Base-by-base conservation (phyloP, 768 basidiomycete genomes). In the Omphalotus guepiniiformis region DNA sequence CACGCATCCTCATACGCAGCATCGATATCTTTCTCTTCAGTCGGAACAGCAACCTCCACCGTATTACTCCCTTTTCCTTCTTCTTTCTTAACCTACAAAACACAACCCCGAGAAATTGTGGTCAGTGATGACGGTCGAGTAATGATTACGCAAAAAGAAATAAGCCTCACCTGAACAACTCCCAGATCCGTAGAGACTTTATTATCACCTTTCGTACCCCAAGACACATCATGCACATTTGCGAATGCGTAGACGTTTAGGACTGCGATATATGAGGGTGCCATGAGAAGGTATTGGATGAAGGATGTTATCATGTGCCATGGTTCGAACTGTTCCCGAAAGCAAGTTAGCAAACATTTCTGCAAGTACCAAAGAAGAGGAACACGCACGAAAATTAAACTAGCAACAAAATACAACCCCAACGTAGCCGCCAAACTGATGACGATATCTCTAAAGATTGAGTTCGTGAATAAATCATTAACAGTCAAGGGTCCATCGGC, bases 251-350 rank as follows among this genome's bases (percentile, higher is more conserved):
- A 93, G 53, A 95, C 92, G 62, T 95, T 95, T 45, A 98, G 75
- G 11, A 98, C 89, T 46, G 85, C 80, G 60, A 95, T 95, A 58
- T 94, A 97, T 0, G 92, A 92, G 2, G 95, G 95, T 0, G 93
- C 89, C 74, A 97, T 82, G 51, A 96, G 76, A 19, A 88, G 63
- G 60, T 94, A 95, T 62, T 93, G 95, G n/a, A 93, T 22, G 68
- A 98, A 94, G 4, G 88, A 91, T 0, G 96, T 97, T 58, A 99
- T 74, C 92, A 99, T 89, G 63, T 99, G 96, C 92, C 93, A 96
- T 2, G 95, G 95, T 55, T 98, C 93, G 56, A 96, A 83, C 83
- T 95, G 34, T 6, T 39, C 58, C 6, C 43, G 45, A n/a, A 25
- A 29, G 8, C 38, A 39, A 28, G 23, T 51, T 25, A 50, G 36